Percentiles rank a stretch among this genome's conserved stretches.
These are phyloP conservation scores for Botrytis tulipae DNA, from an alignment of 2,329 filamentous ascomycete species.

Conservation along the genomic window DNA sequence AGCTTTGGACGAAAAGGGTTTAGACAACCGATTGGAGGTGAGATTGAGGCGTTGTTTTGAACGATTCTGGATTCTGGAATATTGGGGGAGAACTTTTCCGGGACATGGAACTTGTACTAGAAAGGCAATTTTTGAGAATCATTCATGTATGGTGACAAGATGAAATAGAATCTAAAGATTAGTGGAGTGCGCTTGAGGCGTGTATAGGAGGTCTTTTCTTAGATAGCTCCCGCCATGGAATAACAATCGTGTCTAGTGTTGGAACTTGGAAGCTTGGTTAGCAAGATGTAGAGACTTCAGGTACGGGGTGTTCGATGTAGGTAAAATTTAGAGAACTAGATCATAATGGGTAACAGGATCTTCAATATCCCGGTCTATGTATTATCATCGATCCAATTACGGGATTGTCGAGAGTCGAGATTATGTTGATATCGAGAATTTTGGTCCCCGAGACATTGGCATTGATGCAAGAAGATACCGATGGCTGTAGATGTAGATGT, in stretches of 20 bases:
- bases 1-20: background rate
- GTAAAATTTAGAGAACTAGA: background rate
- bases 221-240: constrained; percentile 3
- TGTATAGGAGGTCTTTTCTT: background rate
- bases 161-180: background rate
- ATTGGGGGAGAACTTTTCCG: background rate
- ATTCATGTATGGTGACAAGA: background rate
- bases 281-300: constrained; percentile 10
- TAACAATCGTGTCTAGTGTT: background rate
- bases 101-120: background rate
- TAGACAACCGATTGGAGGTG: constrained; percentile 4
- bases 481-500: background rate
- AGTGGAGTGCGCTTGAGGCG: constrained; percentile 1
- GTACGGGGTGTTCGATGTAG: background rate
- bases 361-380: background rate
- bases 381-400: constrained; percentile 8
- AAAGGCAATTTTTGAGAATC: constrained; percentile 1
- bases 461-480: background rate
- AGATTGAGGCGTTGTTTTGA: constrained; percentile 4
- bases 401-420: background rate
- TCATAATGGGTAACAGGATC: background rate
- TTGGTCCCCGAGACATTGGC: constrained; percentile 6
- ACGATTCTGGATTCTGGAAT: constrained; percentile 1
- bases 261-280: background rate
- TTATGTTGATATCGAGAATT: background rate